Conservation (phyloP, 2,329 filamentous ascomycete species). For the Coniochaeta sp. region DNA sequence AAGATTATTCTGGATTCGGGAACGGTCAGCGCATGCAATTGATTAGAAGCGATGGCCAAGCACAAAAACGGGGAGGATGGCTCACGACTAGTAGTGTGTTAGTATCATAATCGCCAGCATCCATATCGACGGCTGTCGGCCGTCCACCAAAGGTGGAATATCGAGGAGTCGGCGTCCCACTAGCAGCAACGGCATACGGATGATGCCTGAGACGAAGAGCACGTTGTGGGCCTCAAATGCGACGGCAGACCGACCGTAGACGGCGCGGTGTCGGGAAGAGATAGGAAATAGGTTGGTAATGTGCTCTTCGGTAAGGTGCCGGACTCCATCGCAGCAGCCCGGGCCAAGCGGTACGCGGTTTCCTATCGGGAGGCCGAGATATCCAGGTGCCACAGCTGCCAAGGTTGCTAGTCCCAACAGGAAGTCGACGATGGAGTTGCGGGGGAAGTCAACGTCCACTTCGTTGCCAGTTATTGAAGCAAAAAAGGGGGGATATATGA, state of each 20-base stretch:
- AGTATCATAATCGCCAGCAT: slow-evolving; percentile 56
- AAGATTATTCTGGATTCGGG: slow-evolving; percentile 42
- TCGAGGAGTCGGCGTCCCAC: background rate
- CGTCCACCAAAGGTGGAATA: slow-evolving; percentile 11
- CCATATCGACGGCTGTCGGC: slow-evolving; percentile 41
- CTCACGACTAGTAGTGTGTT: slow-evolving; percentile 52
- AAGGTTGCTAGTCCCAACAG: background rate
- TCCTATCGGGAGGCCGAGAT: background rate
- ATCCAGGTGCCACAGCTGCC: background rate
- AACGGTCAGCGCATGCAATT: slow-evolving; percentile 2
- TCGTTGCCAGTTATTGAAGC: background rate
- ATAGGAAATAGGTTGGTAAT: slow-evolving; percentile 6
- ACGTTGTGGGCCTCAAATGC: background rate
- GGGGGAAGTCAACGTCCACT: background rate
- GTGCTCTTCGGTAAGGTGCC: slow-evolving; percentile 10
- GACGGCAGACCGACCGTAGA: background rate
- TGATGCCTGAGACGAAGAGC: background rate
- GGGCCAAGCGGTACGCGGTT: background rate
- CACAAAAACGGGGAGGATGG: slow-evolving; percentile 6
- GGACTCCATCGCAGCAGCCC: slow-evolving; percentile 16
- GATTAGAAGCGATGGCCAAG: background rate
- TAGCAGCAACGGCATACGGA: background rate
- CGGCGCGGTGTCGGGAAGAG: background rate
- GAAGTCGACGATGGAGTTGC: background rate
- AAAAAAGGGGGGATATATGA: background rate